phyloP scores from a whole-genome alignment of 129 eudicot species.

The Kitagawia praeruptora region DNA sequence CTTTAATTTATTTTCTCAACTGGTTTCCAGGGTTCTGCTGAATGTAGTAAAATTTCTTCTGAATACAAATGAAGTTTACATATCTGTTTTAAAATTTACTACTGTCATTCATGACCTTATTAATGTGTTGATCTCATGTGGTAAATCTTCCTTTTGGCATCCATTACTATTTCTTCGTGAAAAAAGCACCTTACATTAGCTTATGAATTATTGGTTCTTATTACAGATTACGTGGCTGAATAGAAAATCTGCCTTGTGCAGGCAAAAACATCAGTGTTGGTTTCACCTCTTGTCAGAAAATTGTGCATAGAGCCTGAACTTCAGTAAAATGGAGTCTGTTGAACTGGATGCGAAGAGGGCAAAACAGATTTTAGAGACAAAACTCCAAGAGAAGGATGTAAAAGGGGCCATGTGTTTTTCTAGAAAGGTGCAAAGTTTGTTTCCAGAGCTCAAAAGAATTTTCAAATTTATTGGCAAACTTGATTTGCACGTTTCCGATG shows the following conservation, averaged over 20 bases:
- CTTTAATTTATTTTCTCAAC: background rate
- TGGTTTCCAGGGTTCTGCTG: background rate
- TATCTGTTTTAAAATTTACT: background rate
- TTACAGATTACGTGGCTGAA: background rate
- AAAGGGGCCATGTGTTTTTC: slow-evolving; percentile 51
- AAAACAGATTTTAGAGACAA: slow-evolving; percentile 52
- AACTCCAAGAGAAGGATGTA: slow-evolving; percentile 43
- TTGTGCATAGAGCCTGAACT: background rate
- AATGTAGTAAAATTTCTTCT: background rate
- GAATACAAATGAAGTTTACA: background rate
- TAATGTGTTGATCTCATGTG: background rate
- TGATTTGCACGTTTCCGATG: slow-evolving; percentile 44
- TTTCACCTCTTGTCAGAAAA: background rate
- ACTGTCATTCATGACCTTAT: background rate
- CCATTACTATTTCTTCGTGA: background rate
- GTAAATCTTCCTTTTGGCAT: background rate
- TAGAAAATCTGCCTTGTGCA: background rate
- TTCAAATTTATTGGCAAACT: slow-evolving; percentile 34
- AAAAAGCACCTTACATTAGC: background rate
- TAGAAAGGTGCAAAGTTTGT: slow-evolving; percentile 48
- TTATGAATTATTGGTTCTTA: background rate
- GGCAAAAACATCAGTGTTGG: background rate
- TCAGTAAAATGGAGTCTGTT: background rate
- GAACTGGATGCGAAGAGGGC: slow-evolving; percentile 28
- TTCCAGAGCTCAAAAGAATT: slow-evolving; percentile 53